Conservation (phyloP, 1,284 basidiomycete genomes). For the Peniophora sp. region DNA sequence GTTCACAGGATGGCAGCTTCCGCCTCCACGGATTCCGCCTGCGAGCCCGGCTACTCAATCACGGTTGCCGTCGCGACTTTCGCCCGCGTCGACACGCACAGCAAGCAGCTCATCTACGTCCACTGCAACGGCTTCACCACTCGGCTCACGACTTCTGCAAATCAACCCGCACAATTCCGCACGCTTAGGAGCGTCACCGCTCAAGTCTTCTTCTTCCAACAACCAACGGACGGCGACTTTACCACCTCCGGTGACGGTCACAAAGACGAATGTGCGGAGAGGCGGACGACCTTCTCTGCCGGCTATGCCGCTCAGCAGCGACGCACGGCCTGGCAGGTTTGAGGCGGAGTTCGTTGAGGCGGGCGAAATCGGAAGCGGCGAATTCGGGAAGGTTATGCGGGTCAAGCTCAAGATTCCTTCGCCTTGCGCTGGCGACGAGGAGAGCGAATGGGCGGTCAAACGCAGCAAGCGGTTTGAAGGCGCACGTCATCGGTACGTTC, state of each 20-base stretch:
- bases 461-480: conserved; percentile 92
- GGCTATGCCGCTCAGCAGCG: conserved; percentile 16
- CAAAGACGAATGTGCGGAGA: too few species aligned
- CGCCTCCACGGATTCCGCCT: conserved; percentile 35
- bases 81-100: conserved; percentile 31
- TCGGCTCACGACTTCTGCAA: conserved; percentile 17
- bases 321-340: conserved; percentile 42
- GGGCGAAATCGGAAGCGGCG: conserved; percentile 84
- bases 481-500: conserved; percentile 76
- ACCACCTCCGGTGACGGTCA: too few species aligned
- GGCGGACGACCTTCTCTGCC: neutral
- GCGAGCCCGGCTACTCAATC: conserved; percentile 36
- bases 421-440: conserved; percentile 25
- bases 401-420: conserved; percentile 64
- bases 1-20: conserved; percentile 41
- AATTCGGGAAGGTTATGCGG: conserved; percentile 93
- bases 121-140: conserved; percentile 27
- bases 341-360: conserved; percentile 76
- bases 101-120: conserved; percentile 45
- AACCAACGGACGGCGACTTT: too few species aligned
- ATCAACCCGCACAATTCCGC: conserved; percentile 7
- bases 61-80: conserved; percentile 22
- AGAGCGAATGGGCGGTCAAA: conserved; percentile 83
- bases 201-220: conserved; percentile 2
- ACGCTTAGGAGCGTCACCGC: conserved; percentile 2